Conservation (phyloP, 78 protist genomes). For the Dictyostelium intermedium region DNA sequence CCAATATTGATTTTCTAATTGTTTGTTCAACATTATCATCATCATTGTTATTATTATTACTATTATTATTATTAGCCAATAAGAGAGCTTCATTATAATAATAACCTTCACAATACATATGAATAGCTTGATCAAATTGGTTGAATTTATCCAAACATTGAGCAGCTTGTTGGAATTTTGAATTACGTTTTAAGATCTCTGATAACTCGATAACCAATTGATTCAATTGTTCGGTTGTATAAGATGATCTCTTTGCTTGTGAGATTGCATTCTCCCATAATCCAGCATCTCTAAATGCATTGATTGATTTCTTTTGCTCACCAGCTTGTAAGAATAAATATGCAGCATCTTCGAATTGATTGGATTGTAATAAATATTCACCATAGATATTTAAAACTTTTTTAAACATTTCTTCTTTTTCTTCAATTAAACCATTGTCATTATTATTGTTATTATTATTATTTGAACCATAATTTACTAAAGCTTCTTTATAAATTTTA, state of each 20-base stretch:
- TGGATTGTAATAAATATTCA: slow-evolving; percentile 36
- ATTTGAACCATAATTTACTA: slow-evolving; percentile 1
- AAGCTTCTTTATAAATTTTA: slow-evolving; percentile 53
- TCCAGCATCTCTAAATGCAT: slow-evolving; percentile 64
- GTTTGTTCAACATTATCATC: too few relatives aligned
- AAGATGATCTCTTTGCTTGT: background rate
- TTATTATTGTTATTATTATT: background rate
- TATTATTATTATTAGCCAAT: background rate
- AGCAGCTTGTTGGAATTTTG: slow-evolving; percentile 25
- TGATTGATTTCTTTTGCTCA: slow-evolving; percentile 25
- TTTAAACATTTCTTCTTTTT: slow-evolving; percentile 14
- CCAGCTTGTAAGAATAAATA: slow-evolving; percentile 21
- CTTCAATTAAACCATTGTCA: background rate
- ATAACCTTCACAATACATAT: slow-evolving; percentile 43
- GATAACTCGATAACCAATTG: slow-evolving; percentile 13
- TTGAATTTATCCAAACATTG: background rate
- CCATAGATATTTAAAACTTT: slow-evolving; percentile 58
- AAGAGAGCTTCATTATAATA: slow-evolving; percentile 44
- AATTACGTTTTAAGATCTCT: slow-evolving; percentile 15
- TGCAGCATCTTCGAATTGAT: slow-evolving; percentile 51
- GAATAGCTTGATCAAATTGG: background rate
- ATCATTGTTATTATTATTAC: background rate
- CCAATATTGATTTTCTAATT: background rate
- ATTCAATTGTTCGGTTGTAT: background rate
- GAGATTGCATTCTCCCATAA: slow-evolving; percentile 28